A percentile compares a stretch with the other conserved stretches of the same genome.
phyloP scores from a whole-genome alignment of 1,284 basidiomycete species.

The Apiotrichum sp. region DNA sequence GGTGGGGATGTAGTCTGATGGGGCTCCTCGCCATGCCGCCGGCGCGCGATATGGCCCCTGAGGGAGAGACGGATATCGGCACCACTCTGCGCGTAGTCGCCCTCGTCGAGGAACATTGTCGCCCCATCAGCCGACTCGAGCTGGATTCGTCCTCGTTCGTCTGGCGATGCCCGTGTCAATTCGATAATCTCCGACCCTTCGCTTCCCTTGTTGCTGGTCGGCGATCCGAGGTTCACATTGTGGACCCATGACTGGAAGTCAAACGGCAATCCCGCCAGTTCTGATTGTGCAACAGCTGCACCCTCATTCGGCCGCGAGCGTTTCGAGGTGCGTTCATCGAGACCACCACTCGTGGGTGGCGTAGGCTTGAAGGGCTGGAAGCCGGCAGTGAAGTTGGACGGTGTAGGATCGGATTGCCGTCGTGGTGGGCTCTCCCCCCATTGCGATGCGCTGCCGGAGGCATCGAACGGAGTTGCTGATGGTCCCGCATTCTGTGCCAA shows the following conservation, averaged over 20 bases:
- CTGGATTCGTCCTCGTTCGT: background rate
- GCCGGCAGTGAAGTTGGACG: background rate
- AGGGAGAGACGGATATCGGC: background rate
- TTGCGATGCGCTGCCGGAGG: too few relatives aligned
- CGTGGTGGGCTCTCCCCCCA: background rate
- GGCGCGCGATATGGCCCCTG: background rate
- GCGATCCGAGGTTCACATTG: background rate
- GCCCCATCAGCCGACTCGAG: background rate
- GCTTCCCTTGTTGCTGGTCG: background rate
- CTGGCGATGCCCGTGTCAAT: background rate
- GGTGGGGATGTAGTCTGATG: too few relatives aligned
- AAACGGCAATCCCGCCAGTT: background rate
- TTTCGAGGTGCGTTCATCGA: background rate
- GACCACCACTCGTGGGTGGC: background rate
- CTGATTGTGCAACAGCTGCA: background rate
- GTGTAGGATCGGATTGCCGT: background rate
- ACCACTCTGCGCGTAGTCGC: background rate
- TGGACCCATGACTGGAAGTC: constrained; percentile 1
- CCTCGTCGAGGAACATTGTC: background rate
- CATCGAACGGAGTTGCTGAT: background rate
- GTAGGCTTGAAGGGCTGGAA: background rate
- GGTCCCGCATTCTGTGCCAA: background rate
- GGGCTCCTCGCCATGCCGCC: background rate
- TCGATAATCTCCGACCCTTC: background rate
- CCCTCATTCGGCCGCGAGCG: background rate